Percentiles rank a stretch among this genome's conserved stretches.
Conservation (phyloP, 2,329 filamentous ascomycete genomes). For the Xylariaceae sp. region DNA sequence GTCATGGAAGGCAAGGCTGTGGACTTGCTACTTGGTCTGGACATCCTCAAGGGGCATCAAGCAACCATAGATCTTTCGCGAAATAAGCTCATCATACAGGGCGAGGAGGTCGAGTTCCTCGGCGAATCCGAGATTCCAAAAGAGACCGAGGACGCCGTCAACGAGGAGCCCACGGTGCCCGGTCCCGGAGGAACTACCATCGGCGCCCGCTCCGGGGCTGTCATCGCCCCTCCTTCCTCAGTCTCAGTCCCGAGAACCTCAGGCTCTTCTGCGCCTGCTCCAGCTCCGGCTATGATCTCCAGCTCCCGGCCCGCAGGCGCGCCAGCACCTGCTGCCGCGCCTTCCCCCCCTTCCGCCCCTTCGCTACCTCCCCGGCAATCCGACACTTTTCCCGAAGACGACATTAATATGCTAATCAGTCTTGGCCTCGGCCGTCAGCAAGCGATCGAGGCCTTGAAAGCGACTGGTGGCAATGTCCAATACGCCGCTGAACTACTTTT, state of each 20-base stretch:
- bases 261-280: slow-evolving; percentile 24
- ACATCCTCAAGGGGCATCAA: slow-evolving; percentile 96
- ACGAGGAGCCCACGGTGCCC: slow-evolving; percentile 76
- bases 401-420: slow-evolving; percentile 70
- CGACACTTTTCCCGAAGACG: slow-evolving; percentile 50
- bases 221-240: slow-evolving; percentile 49
- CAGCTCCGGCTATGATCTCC: slow-evolving; percentile 21
- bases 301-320: slow-evolving; percentile 24
- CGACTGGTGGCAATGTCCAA: slow-evolving; percentile 81
- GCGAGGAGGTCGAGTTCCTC: slow-evolving; percentile 82
- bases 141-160: slow-evolving; percentile 65
- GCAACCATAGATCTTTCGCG: slow-evolving; percentile 84
- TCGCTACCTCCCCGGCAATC: slow-evolving; percentile 25
- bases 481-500: slow-evolving; percentile 80
- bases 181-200: slow-evolving; percentile 88
- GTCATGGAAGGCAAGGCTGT: slow-evolving; percentile 99
- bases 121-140: slow-evolving; percentile 94
- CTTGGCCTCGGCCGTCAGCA: slow-evolving; percentile 74
- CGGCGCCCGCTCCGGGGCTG: slow-evolving; percentile 75
- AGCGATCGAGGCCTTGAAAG: slow-evolving; percentile 76
- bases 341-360: slow-evolving; percentile 4
- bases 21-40: slow-evolving; percentile 84
- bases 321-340: slow-evolving; percentile 17
- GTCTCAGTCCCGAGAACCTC: slow-evolving; percentile 22
- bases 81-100: slow-evolving; percentile 83